These are phyloP conservation scores for Cytospora piceae DNA, from an alignment of 2,329 filamentous ascomycete genomes.

Conservation along the genomic window DNA sequence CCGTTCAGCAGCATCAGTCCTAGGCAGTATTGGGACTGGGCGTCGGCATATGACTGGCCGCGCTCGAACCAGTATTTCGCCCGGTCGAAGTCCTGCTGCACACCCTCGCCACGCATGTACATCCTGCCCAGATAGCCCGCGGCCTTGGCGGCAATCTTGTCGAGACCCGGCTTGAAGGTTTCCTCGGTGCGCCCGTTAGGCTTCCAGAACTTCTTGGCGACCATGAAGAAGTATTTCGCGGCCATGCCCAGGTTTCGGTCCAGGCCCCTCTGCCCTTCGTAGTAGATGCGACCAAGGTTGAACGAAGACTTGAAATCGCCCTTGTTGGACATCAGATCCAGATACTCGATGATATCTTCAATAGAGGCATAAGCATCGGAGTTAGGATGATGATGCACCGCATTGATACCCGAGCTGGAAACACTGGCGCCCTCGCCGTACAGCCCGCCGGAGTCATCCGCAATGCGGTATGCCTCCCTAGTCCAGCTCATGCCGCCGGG, in stretches of 20 bases:
- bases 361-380: constrained; percentile 84
- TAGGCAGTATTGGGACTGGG: constrained; percentile 82
- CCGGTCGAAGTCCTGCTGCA: constrained; percentile 75
- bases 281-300: constrained; percentile 82
- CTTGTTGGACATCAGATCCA: constrained; percentile 87
- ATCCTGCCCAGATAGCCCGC: constrained; percentile 88
- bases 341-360: constrained; percentile 92
- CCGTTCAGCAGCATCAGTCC: constrained; percentile 84
- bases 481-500: constrained; percentile 82
- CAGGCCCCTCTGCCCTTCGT: constrained; percentile 79
- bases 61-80: constrained; percentile 84
- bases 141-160: constrained; percentile 79
- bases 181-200: constrained; percentile 75
- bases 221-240: constrained; percentile 78
- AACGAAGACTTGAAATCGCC: constrained; percentile 87
- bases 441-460: constrained; percentile 87
- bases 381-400: constrained; percentile 71
- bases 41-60: constrained; percentile 74
- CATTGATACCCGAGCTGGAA: constrained; percentile 82
- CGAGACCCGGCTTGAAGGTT: constrained; percentile 70
- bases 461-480: constrained; percentile 79
- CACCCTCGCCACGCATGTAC: constrained; percentile 85
- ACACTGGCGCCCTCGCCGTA: constrained; percentile 95
- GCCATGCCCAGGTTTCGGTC: constrained; percentile 74
- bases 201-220: constrained; percentile 81